Evolutionary conservation across 2,329 filamentous ascomycete species (phyloP).

Genomic region (Leptographium galeiforme): DNA sequence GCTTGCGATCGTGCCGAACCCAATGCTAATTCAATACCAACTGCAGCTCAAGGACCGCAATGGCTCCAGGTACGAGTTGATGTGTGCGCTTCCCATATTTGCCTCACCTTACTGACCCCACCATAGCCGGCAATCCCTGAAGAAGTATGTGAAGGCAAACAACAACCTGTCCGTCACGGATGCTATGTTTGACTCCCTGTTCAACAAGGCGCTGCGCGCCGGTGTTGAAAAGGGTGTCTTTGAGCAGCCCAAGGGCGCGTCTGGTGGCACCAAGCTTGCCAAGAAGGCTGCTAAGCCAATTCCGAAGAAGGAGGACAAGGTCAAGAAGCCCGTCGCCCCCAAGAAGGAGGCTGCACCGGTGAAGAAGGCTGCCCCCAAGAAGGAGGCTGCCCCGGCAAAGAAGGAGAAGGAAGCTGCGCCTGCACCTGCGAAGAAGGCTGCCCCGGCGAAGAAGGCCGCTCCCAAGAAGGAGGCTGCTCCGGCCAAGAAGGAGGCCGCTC

Average conservation of each 20-base stretch:
- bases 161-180: slow-evolving; percentile 32
- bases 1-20: neutral
- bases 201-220: slow-evolving; percentile 72
- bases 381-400: slow-evolving; percentile 16
- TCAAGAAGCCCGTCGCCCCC: slow-evolving; percentile 17
- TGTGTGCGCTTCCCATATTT: slow-evolving; percentile 6
- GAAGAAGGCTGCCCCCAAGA: slow-evolving; percentile 23
- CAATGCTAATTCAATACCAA: slow-evolving; percentile 8
- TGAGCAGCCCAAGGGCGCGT: slow-evolving; percentile 79
- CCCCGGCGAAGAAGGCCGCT: slow-evolving; percentile 16
- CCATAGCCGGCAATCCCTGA: slow-evolving; percentile 41
- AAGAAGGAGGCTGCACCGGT: slow-evolving; percentile 13
- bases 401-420: slow-evolving; percentile 18
- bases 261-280: slow-evolving; percentile 82
- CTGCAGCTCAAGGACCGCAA: slow-evolving; percentile 49
- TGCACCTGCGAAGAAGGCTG: slow-evolving; percentile 13
- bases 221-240: slow-evolving; percentile 83
- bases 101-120: slow-evolving; percentile 16
- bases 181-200: slow-evolving; percentile 55
- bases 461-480: slow-evolving; percentile 26
- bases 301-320: slow-evolving; percentile 19
- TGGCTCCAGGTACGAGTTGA: slow-evolving; percentile 33
- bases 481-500: slow-evolving; percentile 7
- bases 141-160: slow-evolving; percentile 47
- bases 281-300: slow-evolving; percentile 51